Conservation (phyloP, 768 basidiomycete genomes). For the Xerocomus brunneocitrinus region DNA sequence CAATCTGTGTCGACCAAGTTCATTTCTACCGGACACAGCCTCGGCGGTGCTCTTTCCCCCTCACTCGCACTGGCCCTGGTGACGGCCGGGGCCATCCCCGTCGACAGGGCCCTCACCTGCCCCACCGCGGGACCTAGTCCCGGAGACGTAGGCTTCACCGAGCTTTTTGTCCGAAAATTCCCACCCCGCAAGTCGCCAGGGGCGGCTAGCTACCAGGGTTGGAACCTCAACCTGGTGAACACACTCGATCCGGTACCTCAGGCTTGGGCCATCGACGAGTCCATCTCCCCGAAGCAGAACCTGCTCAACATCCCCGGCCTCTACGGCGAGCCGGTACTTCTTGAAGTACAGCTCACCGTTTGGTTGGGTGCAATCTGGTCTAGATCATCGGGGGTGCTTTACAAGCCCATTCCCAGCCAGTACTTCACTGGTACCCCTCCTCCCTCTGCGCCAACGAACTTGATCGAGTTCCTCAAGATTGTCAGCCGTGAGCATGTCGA, state of each 20-base stretch:
- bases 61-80: too few relatives aligned
- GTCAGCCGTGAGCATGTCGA: not conserved
- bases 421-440: not conserved
- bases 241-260: not conserved
- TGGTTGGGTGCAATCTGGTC: not conserved
- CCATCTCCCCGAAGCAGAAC: not conserved
- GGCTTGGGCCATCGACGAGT: not conserved
- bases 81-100: too few relatives aligned
- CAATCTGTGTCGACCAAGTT: too few relatives aligned
- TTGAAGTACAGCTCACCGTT: not conserved
- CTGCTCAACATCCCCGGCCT: not conserved
- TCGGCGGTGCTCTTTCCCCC: too few relatives aligned
- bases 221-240: not conserved
- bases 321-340: not conserved
- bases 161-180: not conserved
- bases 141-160: conserved; percentile 1
- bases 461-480: not conserved
- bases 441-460: not conserved
- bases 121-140: too few relatives aligned
- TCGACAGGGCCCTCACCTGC: too few relatives aligned
- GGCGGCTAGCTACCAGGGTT: not conserved
- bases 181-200: not conserved
- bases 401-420: not conserved
- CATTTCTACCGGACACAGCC: too few relatives aligned
- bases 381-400: not conserved